These are phyloP conservation scores for Hyaloscypha finlandica DNA, from an alignment of 495 filamentous ascomycete genomes.

Conservation along the genomic window DNA sequence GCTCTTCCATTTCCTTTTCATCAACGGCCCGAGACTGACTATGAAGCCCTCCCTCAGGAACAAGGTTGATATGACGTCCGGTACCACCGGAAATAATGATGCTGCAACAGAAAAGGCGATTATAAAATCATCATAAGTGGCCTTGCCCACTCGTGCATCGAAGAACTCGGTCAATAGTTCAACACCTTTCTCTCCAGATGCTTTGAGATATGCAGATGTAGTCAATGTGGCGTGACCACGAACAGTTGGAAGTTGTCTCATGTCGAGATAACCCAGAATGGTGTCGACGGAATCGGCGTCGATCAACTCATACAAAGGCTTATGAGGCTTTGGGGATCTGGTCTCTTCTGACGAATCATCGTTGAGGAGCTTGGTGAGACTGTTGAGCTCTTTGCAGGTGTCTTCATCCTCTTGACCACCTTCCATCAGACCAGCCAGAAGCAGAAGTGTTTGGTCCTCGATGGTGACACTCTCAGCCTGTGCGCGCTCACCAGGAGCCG, in stretches of 20 bases:
- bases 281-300: slow-evolving; percentile 80
- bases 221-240: slow-evolving; percentile 75
- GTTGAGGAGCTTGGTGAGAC: slow-evolving; percentile 51
- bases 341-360: slow-evolving; percentile 41
- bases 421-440: slow-evolving; percentile 57
- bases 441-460: slow-evolving; percentile 49
- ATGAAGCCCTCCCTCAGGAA: slow-evolving; percentile 88
- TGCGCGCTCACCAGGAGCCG: neutral
- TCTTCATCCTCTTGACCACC: slow-evolving; percentile 57
- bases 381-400: slow-evolving; percentile 47
- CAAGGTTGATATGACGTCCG: slow-evolving; percentile 65
- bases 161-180: slow-evolving; percentile 70
- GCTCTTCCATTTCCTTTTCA: slow-evolving; percentile 73
- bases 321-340: slow-evolving; percentile 34
- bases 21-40: slow-evolving; percentile 63
- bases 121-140: slow-evolving; percentile 60
- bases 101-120: slow-evolving; percentile 87
- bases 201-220: slow-evolving; percentile 77
- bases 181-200: slow-evolving; percentile 66
- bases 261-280: slow-evolving; percentile 75
- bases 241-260: slow-evolving; percentile 65
- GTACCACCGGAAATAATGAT: slow-evolving; percentile 81
- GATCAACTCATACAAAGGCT: slow-evolving; percentile 62
- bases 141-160: slow-evolving; percentile 44
- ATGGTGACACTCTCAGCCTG: slow-evolving; percentile 22